Evolutionary conservation across 805 yeast species (phyloP).

Genomic region (Torulaspora maleeae): DNA sequence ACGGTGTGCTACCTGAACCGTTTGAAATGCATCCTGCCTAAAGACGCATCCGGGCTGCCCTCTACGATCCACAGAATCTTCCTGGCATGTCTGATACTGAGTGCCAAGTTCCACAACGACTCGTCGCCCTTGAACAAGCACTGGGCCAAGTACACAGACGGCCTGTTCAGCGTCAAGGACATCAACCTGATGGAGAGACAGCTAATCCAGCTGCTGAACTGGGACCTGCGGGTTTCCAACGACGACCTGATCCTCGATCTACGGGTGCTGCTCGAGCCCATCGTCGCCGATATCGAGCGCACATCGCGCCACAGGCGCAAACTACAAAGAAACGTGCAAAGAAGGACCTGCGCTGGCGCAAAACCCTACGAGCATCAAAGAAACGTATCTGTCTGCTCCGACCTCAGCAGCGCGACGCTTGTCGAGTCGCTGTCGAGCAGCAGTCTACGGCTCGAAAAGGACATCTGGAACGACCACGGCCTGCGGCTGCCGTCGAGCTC

Average conservation of each 20-base stretch:
- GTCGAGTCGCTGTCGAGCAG: conserved; percentile 8
- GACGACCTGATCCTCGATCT: conserved; percentile 64
- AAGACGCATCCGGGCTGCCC: conserved; percentile 69
- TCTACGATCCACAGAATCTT: conserved; percentile 77
- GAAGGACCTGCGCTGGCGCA: conserved; percentile 5
- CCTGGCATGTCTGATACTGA: conserved; percentile 65
- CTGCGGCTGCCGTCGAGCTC: conserved; percentile 1
- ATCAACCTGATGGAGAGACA: conserved; percentile 80
- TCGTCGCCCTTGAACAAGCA: conserved; percentile 72
- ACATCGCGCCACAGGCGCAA: conserved; percentile 27
- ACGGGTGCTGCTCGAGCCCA: conserved; percentile 69
- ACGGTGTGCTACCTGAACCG: conserved; percentile 65
- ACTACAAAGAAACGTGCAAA: conserved; percentile 9
- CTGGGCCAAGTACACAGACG: conserved; percentile 78
- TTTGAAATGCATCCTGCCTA: conserved; percentile 56
- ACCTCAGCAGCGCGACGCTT: conserved; percentile 21
- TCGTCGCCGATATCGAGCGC: conserved; percentile 46
- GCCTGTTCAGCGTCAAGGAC: conserved; percentile 61
- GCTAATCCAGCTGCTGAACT: conserved; percentile 58
- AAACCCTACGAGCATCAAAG: conserved; percentile 23
- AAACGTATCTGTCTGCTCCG: conserved; percentile 21
- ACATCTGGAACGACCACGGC: conserved; percentile 7
- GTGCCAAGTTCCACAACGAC: conserved; percentile 73
- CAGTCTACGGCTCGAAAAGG: conserved; percentile 7
- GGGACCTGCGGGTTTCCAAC: conserved; percentile 65